These are phyloP conservation scores for Ceratocystis harringtonii DNA, from an alignment of 2,329 filamentous ascomycete species.

Conservation along the genomic window DNA sequence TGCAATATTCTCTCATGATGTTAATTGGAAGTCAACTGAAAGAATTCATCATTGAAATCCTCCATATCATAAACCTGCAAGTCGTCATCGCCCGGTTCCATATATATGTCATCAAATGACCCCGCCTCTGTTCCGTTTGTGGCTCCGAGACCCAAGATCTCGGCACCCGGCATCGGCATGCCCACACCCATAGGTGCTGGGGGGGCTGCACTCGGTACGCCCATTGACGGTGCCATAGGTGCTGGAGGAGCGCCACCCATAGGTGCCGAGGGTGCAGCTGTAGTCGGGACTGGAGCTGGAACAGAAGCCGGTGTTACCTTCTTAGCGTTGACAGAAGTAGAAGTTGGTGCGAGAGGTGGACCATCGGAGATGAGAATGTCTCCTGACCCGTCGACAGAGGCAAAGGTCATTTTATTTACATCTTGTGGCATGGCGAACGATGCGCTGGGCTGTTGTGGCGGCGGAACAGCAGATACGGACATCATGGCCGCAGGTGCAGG, in stretches of 20 bases:
- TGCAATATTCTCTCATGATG: too few relatives aligned
- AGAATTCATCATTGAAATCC: slow-evolving; percentile 15
- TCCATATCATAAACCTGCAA: slow-evolving; percentile 13
- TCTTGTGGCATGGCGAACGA: not conserved
- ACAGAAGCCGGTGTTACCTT: slow-evolving; percentile 17
- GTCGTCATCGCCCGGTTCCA: slow-evolving; percentile 12
- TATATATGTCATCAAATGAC: slow-evolving; percentile 13
- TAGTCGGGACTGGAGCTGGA: slow-evolving; percentile 19
- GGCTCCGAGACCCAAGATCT: slow-evolving; percentile 6
- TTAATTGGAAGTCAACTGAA: not conserved
- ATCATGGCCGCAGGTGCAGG: not conserved
- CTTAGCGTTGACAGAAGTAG: slow-evolving; percentile 8
- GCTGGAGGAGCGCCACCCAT: slow-evolving; percentile 17
- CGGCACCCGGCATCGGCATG: not conserved
- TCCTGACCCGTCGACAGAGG: slow-evolving; percentile 10
- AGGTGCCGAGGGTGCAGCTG: slow-evolving; percentile 18
- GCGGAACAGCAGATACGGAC: slow-evolving; percentile 8
- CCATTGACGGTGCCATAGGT: slow-evolving; percentile 4
- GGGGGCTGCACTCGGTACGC: not conserved
- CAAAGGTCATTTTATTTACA: slow-evolving; percentile 6
- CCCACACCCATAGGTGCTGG: slow-evolving; percentile 1
- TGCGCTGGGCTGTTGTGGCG: not conserved
- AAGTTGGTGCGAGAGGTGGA: slow-evolving; percentile 11
- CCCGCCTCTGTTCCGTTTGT: not conserved
- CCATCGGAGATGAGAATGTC: slow-evolving; percentile 15